Evolutionary conservation across 305 asterid species (phyloP).

Genomic region (Fraxinus xanthoxyloides): DNA sequence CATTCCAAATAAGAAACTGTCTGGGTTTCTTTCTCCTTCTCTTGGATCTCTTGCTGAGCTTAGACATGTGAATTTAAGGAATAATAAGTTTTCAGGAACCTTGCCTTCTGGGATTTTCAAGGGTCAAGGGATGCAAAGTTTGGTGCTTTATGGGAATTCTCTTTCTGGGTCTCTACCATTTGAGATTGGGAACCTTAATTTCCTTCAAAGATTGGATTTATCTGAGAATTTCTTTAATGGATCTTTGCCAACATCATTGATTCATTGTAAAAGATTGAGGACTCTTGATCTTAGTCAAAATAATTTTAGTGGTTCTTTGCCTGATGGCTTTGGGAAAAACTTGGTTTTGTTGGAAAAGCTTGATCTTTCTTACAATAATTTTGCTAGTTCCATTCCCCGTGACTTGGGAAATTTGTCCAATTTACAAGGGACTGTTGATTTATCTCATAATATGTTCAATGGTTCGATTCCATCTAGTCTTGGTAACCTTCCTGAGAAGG

Average conservation of each 20-base stretch:
- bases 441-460: slow-evolving; percentile 70
- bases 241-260: slow-evolving; percentile 56
- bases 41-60: slow-evolving; percentile 78
- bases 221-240: slow-evolving; percentile 78
- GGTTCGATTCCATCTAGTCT: slow-evolving; percentile 77
- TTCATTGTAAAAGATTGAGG: slow-evolving; percentile 60
- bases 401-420: slow-evolving; percentile 66
- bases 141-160: slow-evolving; percentile 78
- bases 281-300: slow-evolving; percentile 58
- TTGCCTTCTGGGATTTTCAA: slow-evolving; percentile 52
- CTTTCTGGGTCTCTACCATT: slow-evolving; percentile 66
- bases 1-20: slow-evolving; percentile 75
- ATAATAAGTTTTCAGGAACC: slow-evolving; percentile 55
- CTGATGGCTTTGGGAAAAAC: slow-evolving; percentile 56
- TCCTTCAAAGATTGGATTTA: slow-evolving; percentile 64
- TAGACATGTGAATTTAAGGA: slow-evolving; percentile 80
- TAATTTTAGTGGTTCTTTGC: slow-evolving; percentile 67
- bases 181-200: slow-evolving; percentile 65
- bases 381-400: slow-evolving; percentile 62
- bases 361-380: slow-evolving; percentile 63
- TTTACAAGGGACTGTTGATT: slow-evolving; percentile 79
- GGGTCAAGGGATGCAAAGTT: slow-evolving; percentile 70
- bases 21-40: slow-evolving; percentile 63
- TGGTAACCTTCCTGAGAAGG: slow-evolving; percentile 90
- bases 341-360: slow-evolving; percentile 60